Conservation (phyloP, 257 asterid genomes). For the Craterostigma plantagineum region DNA sequence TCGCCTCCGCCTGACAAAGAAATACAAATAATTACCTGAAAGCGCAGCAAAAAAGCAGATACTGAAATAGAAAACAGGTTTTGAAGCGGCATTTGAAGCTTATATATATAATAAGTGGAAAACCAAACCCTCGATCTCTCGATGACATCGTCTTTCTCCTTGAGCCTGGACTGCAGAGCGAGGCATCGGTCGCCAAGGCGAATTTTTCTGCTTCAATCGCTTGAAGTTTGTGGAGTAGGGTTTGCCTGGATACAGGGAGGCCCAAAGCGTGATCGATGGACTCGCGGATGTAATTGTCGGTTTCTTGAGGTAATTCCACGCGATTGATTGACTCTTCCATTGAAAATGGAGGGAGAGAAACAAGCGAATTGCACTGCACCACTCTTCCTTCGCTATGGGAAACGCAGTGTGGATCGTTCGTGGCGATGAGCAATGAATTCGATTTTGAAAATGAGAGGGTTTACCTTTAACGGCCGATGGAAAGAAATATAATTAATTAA, state of each 20-base stretch:
- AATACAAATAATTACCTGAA: neutral
- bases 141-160: slow-evolving; percentile 44
- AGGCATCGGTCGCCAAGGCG: slow-evolving; percentile 37
- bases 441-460: too few relatives aligned
- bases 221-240: slow-evolving; percentile 49
- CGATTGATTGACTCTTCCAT: too few relatives aligned
- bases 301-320: slow-evolving; percentile 69
- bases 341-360: too few relatives aligned
- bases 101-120: neutral
- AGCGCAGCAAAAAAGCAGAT: neutral
- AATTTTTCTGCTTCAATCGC: slow-evolving; percentile 42
- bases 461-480: neutral
- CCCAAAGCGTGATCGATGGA: slow-evolving; percentile 60
- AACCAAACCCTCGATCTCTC: slow-evolving; percentile 60
- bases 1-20: slow-evolving; percentile 57
- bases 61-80: neutral
- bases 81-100: neutral
- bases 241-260: slow-evolving; percentile 38
- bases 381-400: slow-evolving; percentile 12
- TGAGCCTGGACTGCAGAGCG: slow-evolving; percentile 42
- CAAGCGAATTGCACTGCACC: slow-evolving; percentile 12
- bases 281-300: slow-evolving; percentile 64
- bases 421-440: too few relatives aligned
- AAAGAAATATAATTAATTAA: slow-evolving; percentile 22
- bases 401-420: too few relatives aligned